Percentiles rank a stretch among this genome's conserved stretches.
Evolutionary conservation across 1,139 yeast species (phyloP).

Genomic region (Geotrichum aggregatum): DNA sequence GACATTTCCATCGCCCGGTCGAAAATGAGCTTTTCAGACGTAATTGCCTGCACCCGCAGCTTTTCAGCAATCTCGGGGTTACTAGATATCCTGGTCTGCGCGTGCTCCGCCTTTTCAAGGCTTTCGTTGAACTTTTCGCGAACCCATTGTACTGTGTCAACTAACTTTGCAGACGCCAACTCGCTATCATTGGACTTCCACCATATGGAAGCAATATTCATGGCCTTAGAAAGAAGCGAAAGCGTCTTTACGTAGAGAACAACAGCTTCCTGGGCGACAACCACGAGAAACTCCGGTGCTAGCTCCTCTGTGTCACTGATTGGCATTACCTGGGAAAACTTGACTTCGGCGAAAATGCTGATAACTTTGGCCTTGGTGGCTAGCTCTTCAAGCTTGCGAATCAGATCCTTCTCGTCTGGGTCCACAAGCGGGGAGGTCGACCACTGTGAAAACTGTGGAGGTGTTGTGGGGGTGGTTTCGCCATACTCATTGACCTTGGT

Average conservation of each 20-base stretch:
- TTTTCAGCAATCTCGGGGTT: constrained; percentile 26
- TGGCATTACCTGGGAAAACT: constrained; percentile 78
- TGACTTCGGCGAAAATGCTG: constrained; percentile 83
- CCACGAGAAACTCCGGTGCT: constrained; percentile 57
- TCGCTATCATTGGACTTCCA: constrained; percentile 57
- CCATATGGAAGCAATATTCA: constrained; percentile 82
- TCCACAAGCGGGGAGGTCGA: constrained; percentile 27
- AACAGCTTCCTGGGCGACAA: constrained; percentile 77
- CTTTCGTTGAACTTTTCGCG: constrained; percentile 84
- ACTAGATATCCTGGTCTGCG: constrained; percentile 44
- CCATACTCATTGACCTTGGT: constrained; percentile 32
- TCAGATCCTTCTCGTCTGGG: constrained; percentile 39
- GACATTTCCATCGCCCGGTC: constrained; percentile 93
- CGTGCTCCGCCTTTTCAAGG: constrained; percentile 80
- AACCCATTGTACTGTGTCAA: constrained; percentile 87
- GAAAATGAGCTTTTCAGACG: constrained; percentile 81
- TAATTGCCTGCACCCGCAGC: constrained; percentile 32
- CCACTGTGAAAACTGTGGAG: constrained; percentile 35
- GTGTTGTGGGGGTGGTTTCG: constrained; percentile 33
- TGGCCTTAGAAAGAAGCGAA: constrained; percentile 75
- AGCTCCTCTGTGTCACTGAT: constrained; percentile 41
- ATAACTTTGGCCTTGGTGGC: constrained; percentile 91
- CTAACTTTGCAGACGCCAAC: constrained; percentile 49
- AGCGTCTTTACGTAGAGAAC: constrained; percentile 78
- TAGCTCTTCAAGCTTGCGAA: constrained; percentile 59